Percentiles rank a stretch among this genome's conserved stretches.
Evolutionary conservation across 768 basidiomycete species (phyloP).

Genomic region (Russula sp.): DNA sequence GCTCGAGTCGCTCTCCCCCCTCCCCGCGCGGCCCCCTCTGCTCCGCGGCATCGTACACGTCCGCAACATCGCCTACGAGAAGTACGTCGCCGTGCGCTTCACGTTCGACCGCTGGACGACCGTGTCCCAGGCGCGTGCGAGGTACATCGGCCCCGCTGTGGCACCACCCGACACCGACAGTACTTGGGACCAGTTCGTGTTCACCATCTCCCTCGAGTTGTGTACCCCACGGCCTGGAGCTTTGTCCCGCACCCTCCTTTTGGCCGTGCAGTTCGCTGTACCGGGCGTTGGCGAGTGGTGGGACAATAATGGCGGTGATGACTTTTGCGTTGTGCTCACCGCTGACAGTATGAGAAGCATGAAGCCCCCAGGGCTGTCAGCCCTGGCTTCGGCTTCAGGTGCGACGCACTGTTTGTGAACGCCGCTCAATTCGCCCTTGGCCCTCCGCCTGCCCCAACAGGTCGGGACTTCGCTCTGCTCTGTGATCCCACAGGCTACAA

Average conservation of each 20-base stretch:
- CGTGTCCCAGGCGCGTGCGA: constrained; percentile 83
- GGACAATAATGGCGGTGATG: constrained; percentile 74
- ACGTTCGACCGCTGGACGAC: constrained; percentile 96
- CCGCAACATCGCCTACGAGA: constrained; percentile 80
- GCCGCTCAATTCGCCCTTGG: too few species aligned
- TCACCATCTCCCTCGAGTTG: constrained; percentile 71
- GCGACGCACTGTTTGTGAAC: too few species aligned
- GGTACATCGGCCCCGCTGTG: constrained; percentile 39
- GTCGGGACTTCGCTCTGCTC: background rate
- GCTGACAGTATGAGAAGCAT: too few species aligned
- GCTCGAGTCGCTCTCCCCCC: too few species aligned
- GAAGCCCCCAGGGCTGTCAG: too few species aligned
- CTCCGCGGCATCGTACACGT: constrained; percentile 59
- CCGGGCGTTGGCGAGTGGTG: constrained; percentile 67
- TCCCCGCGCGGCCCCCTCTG: too few species aligned
- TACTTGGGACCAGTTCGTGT: constrained; percentile 64
- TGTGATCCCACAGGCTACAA: background rate
- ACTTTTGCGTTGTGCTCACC: too few species aligned
- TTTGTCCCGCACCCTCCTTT: constrained; percentile 73
- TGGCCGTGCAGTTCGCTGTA: constrained; percentile 68
- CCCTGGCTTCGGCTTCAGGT: too few species aligned
- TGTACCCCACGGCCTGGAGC: constrained; percentile 49
- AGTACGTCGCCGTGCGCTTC: constrained; percentile 82
- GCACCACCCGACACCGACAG: constrained; percentile 27
- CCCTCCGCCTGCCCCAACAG: too few species aligned